Conservation (phyloP, 345 rosid species). For the Erysimum cheiranthoides region DNA sequence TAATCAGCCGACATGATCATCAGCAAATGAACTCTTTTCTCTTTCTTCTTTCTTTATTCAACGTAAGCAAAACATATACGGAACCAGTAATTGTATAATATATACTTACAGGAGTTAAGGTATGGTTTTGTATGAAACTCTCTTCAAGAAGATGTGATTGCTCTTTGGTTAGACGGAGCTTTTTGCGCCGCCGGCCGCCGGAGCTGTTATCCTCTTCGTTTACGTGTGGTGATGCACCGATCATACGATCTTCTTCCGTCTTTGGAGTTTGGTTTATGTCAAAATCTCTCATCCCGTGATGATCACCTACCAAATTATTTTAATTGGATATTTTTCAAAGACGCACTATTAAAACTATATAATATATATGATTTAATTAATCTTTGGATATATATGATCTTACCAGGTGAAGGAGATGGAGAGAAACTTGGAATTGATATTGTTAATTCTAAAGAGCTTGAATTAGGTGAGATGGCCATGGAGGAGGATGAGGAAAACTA, state of each 20-base stretch:
- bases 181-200: conserved; percentile 63
- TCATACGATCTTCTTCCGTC: conserved; percentile 39
- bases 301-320: conserved; percentile 41
- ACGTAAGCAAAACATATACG: conserved; percentile 24
- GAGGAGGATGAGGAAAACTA: conserved; percentile 26
- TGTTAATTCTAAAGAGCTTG: conserved; percentile 68
- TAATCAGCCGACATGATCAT: conserved; percentile 34
- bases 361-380: neutral
- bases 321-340: conserved; percentile 3
- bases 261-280: conserved; percentile 47
- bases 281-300: conserved; percentile 38
- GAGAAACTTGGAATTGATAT: conserved; percentile 81
- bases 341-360: neutral
- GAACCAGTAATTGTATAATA: conserved; percentile 1
- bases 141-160: conserved; percentile 77
- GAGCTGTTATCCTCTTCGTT: conserved; percentile 37
- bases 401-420: conserved; percentile 65
- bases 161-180: conserved; percentile 72
- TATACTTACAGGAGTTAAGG: conserved; percentile 63
- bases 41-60: conserved; percentile 9
- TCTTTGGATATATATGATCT: conserved; percentile 28
- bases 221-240: conserved; percentile 39
- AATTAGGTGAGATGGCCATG: conserved; percentile 45
- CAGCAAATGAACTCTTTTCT: neutral
- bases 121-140: conserved; percentile 66